A percentile compares a stretch with the other conserved stretches of the same genome.
These are phyloP conservation scores for Saccharomycopsis microspora DNA, from an alignment of 805 yeast genomes.

Conservation along the genomic window DNA sequence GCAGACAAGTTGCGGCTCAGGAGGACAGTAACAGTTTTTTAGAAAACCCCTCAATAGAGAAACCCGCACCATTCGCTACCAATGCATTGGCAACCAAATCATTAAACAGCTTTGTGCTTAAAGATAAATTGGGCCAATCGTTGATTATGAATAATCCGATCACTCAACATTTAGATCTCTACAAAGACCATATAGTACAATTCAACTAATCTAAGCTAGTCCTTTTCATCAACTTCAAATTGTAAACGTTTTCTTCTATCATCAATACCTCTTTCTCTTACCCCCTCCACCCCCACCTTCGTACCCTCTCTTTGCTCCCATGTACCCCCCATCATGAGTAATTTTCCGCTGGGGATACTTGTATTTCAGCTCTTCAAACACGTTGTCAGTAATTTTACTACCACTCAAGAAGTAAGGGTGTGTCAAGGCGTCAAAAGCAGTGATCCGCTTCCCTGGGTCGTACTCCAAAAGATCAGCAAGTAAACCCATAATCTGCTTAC, in stretches of 20 bases:
- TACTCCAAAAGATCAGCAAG: constrained; percentile 58
- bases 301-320: neutral
- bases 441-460: constrained; percentile 71
- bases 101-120: too few relatives aligned
- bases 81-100: too few relatives aligned
- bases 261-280: constrained; percentile 1
- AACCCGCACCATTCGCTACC: too few relatives aligned
- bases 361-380: constrained; percentile 63
- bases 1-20: too few relatives aligned
- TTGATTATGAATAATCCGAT: neutral
- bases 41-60: too few relatives aligned
- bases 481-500: constrained; percentile 31
- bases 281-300: neutral
- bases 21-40: too few relatives aligned
- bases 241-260: neutral
- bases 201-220: too few relatives aligned
- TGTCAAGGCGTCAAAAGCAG: constrained; percentile 64
- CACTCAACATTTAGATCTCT: neutral
- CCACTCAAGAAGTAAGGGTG: constrained; percentile 71
- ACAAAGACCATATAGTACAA: too few relatives aligned
- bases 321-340: constrained; percentile 24
- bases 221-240: neutral
- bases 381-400: constrained; percentile 60
- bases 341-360: constrained; percentile 82
- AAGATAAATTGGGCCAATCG: too few relatives aligned